Base-by-base conservation (phyloP, 371 early-diverging fungal genomes). In the Mucor lusitanicus region DNA sequence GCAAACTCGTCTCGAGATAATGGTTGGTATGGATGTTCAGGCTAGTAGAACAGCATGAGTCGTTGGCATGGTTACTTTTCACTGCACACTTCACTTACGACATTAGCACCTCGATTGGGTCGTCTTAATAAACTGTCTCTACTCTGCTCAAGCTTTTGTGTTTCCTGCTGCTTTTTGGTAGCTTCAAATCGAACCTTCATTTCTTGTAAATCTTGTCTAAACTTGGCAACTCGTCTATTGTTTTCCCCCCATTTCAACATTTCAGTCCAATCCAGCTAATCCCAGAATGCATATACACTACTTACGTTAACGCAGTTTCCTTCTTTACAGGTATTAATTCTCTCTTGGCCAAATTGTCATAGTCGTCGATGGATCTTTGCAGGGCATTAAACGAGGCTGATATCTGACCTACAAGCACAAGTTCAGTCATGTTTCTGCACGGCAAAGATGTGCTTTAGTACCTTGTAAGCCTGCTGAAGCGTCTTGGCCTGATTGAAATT, bases 241-340 rank as follows among this genome's bases (percentile, higher is more conserved):
- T n/a, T n/a, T n/a, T n/a, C 3, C 3, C 19, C 44, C 28, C 21
- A 48, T 46, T 1, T 9, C 48, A 48, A 42, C 44, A 4, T 19
- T 42, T 42, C 4, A 35, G 7, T 35, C n/a, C 15, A 15, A 42
- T 17, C 17, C n/a, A 23, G 35, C 9, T 2, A 8, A 9, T 35
- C 6, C 8, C 35, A 35, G 35, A 6, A 35, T 35, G 35, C 9
- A 1, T 35, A 3, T 9, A 5, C 35, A 8, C 9, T 19, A 9
- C 27, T 71, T 85, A 93, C 93, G 82, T 81, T 23, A 88, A 67
- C 1, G 91, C 92, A 25, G 86, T 91, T 70, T 94, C 92, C 68
- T 91, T 90, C 65, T 92, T 92, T 27, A 77, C 85, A 7, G 89
- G 77, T 30, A 91, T 88, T 69, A 91, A 79, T 70, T 94, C 94